These are phyloP conservation scores for Globisporangium cylindrosporum DNA, from an alignment of 352 stramenopile genomes.

Conservation along the genomic window DNA sequence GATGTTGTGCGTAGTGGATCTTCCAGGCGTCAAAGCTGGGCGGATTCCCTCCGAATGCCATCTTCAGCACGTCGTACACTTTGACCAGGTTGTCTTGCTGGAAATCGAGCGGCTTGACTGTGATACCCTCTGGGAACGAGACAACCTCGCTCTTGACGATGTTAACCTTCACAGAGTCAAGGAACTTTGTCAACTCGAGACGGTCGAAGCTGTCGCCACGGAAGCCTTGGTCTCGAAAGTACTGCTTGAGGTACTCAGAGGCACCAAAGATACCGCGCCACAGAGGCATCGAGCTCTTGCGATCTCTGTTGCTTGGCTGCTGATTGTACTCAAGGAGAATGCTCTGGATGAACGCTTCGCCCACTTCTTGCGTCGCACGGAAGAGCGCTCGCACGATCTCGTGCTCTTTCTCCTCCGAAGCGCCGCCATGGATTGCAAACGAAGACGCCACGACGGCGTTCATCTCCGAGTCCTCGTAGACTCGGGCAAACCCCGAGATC, in stretches of 20 bases:
- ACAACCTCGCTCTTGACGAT: neutral
- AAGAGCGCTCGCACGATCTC: conserved; percentile 3
- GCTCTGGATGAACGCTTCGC: neutral
- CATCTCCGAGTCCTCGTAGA: neutral
- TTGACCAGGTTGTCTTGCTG: neutral
- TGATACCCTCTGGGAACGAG: conserved; percentile 5
- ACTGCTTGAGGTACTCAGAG: conserved; percentile 1
- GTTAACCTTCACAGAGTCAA: neutral
- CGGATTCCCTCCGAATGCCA: conserved; percentile 12
- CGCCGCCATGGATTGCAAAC: neutral
- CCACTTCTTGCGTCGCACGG: neutral
- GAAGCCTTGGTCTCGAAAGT: neutral
- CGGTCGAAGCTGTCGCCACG: neutral
- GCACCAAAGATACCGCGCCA: neutral
- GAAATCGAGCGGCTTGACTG: conserved; percentile 5
- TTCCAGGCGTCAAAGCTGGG: conserved; percentile 20
- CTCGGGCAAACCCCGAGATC: neutral
- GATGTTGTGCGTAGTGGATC: conserved; percentile 17
- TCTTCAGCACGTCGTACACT: conserved; percentile 16
- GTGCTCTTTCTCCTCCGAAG: neutral
- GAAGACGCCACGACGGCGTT: neutral
- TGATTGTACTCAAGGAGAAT: neutral
- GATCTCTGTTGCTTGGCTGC: neutral
- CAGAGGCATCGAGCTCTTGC: neutral
- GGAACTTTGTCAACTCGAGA: conserved; percentile 3